Evolutionary conservation across 805 yeast genomes (phyloP).

Genomic region (Maudiozyma barnettii): DNA sequence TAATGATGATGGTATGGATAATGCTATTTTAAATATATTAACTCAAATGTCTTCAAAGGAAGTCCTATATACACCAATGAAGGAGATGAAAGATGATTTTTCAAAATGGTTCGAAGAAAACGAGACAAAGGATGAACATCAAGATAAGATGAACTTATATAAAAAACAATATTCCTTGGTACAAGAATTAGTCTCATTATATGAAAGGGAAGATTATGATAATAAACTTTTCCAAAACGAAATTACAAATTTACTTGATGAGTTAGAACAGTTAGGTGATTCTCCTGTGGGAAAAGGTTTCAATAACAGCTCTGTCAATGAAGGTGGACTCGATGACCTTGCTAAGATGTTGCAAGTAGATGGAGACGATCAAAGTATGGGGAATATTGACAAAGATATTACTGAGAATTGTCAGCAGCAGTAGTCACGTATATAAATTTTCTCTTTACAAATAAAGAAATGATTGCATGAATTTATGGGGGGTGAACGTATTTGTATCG

Average conservation of each 20-base stretch:
- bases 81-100: constrained; percentile 65
- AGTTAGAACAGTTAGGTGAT: constrained; percentile 26
- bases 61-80: constrained; percentile 79
- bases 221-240: constrained; percentile 16
- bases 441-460: background rate
- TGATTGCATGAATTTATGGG: too few relatives aligned
- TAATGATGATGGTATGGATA: constrained; percentile 38
- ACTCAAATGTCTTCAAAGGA: constrained; percentile 77
- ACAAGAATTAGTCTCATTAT: constrained; percentile 49
- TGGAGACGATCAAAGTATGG: constrained; percentile 16
- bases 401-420: constrained; percentile 27
- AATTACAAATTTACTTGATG: constrained; percentile 21
- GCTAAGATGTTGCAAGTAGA: constrained; percentile 20
- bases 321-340: constrained; percentile 12
- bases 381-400: constrained; percentile 21
- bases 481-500: too few relatives aligned
- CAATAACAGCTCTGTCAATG: constrained; percentile 6
- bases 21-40: constrained; percentile 63
- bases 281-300: constrained; percentile 24
- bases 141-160: constrained; percentile 45
- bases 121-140: constrained; percentile 33
- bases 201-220: constrained; percentile 52
- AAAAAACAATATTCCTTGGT: constrained; percentile 54
- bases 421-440: constrained; percentile 1
- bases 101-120: constrained; percentile 60